phyloP scores from a whole-genome alignment of 306 rosid genomes.

The Castanea crenata region DNA sequence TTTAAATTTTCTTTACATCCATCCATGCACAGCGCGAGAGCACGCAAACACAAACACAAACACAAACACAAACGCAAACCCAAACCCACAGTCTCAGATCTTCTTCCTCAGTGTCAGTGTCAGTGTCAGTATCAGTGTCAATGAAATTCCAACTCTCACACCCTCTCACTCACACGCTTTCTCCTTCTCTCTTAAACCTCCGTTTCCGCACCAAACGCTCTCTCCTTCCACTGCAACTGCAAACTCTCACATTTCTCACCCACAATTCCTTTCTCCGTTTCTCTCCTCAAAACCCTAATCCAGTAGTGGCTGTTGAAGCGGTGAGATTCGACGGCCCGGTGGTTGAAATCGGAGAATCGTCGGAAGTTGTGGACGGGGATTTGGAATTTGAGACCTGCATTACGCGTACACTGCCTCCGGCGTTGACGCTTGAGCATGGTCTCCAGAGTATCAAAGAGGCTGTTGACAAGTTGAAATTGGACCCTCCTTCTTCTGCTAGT shows the following conservation, averaged over 20 bases:
- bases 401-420: slow-evolving; percentile 62
- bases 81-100: background rate
- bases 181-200: background rate
- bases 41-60: background rate
- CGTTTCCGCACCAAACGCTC: background rate
- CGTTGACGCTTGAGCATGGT: slow-evolving; percentile 70
- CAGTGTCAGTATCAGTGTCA: background rate
- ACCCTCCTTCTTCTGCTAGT: slow-evolving; percentile 45
- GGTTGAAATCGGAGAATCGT: slow-evolving; percentile 21
- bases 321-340: slow-evolving; percentile 35
- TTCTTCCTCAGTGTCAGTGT: background rate
- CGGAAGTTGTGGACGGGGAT: slow-evolving; percentile 36
- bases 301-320: slow-evolving; percentile 25
- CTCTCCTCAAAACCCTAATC: background rate
- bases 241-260: slow-evolving; percentile 3
- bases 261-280: slow-evolving; percentile 8
- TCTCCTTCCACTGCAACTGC: background rate
- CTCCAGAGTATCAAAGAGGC: slow-evolving; percentile 60
- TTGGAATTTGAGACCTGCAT: slow-evolving; percentile 67
- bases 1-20: no score
- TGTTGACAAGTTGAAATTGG: slow-evolving; percentile 48
- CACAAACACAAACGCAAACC: background rate
- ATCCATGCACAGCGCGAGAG: no score
- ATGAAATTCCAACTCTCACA: slow-evolving; percentile 9
- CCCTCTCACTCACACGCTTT: background rate